These are phyloP conservation scores for Cephalotrichum gorgonifer DNA, from an alignment of 2,329 filamentous ascomycete species.

Conservation along the genomic window DNA sequence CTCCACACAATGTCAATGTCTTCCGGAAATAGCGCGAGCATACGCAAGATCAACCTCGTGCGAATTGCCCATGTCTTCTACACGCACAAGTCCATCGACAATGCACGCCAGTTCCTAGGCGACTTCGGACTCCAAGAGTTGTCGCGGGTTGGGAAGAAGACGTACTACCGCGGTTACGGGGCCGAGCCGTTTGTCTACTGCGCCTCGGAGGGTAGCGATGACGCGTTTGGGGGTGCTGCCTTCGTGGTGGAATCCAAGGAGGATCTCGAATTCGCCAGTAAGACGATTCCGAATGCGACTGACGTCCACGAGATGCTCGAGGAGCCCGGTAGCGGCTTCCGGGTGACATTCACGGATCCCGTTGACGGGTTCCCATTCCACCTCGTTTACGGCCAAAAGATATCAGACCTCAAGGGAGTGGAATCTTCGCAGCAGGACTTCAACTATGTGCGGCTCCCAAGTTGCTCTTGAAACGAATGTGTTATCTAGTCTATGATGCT, in stretches of 20 bases:
- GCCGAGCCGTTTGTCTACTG: slow-evolving; percentile 38
- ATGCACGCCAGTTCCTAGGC: slow-evolving; percentile 13
- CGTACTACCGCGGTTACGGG: slow-evolving; percentile 41
- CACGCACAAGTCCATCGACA: slow-evolving; percentile 16
- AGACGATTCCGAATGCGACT: background rate
- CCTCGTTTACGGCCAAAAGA: background rate
- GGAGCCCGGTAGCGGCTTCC: slow-evolving; percentile 1
- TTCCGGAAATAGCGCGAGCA: background rate
- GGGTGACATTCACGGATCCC: slow-evolving; percentile 1
- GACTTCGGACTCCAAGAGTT: slow-evolving; percentile 16
- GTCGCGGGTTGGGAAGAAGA: slow-evolving; percentile 14
- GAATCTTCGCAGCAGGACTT: background rate
- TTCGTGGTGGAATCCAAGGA: background rate
- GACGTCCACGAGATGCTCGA: background rate
- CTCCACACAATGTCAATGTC: background rate
- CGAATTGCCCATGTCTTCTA: slow-evolving; percentile 10
- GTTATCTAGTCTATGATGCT: background rate
- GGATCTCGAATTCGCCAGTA: background rate
- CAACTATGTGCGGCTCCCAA: background rate
- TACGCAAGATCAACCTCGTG: slow-evolving; percentile 11
- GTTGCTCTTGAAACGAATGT: background rate
- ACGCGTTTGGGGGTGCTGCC: background rate
- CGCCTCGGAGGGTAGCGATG: slow-evolving; percentile 12
- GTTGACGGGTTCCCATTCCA: slow-evolving; percentile 3
- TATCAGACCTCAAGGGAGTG: background rate